A percentile compares a stretch with the other conserved stretches of the same genome.
Conservation (phyloP, 768 basidiomycete genomes). For the Mycena albidolilacea region DNA sequence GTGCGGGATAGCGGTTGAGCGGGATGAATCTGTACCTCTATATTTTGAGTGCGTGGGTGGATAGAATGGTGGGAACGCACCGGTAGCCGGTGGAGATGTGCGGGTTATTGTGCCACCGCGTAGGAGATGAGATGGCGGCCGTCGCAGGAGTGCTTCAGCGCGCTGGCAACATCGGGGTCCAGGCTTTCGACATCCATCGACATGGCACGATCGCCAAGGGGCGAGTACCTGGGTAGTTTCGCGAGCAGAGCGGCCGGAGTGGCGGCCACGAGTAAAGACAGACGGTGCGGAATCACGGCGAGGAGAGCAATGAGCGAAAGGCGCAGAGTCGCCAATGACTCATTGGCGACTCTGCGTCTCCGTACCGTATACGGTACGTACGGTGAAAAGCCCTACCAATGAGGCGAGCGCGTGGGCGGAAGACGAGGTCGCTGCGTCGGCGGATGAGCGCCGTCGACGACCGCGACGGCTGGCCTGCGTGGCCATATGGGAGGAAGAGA, state of each 20-base stretch:
- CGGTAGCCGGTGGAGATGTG: constrained; percentile 15
- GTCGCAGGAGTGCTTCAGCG: constrained; percentile 5
- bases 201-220: no score
- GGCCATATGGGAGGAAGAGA: background rate
- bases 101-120: constrained; percentile 12
- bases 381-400: no score
- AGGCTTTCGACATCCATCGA: no score
- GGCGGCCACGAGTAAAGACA: background rate
- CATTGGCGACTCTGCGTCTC: no score
- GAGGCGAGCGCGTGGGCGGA: background rate
- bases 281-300: background rate
- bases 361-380: no score
- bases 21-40: constrained; percentile 4
- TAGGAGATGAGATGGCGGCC: constrained; percentile 4
- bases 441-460: background rate
- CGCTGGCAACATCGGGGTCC: background rate
- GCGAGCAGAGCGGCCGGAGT: background rate
- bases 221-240: background rate
- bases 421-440: background rate
- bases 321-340: background rate
- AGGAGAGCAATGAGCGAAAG: background rate
- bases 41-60: background rate
- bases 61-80: background rate
- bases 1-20: background rate
- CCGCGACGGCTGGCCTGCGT: background rate